These are phyloP conservation scores for Syzygium grande DNA, from an alignment of 345 rosid species.

Conservation along the genomic window DNA sequence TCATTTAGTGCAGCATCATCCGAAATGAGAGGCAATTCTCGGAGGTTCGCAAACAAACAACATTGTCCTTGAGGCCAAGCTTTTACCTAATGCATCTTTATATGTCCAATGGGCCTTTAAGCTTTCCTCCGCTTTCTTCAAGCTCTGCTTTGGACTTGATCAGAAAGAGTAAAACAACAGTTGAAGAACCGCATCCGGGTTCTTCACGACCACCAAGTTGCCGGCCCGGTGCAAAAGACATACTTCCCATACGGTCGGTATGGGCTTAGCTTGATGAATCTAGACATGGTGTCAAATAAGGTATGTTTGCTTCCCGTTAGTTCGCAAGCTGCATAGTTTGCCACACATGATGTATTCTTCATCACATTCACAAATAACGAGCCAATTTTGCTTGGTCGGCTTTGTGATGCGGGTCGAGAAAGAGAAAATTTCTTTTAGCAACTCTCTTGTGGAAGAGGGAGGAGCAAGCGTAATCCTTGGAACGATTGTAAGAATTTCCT, in stretches of 20 bases:
- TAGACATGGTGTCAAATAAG: conserved; percentile 39
- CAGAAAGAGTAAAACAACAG: neutral
- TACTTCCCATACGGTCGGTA: conserved; percentile 24
- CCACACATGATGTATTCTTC: conserved; percentile 44
- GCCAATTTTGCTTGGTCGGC: neutral
- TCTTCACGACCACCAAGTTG: neutral
- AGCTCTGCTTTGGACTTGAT: neutral
- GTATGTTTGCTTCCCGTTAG: conserved; percentile 54
- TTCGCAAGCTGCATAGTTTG: conserved; percentile 46
- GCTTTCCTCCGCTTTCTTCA: neutral
- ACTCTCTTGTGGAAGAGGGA: conserved; percentile 17
- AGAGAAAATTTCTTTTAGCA: conserved; percentile 18
- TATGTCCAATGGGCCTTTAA: neutral
- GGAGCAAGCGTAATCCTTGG: conserved; percentile 65
- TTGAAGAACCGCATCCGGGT: conserved; percentile 1
- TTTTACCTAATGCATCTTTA: neutral
- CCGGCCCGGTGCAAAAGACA: neutral
- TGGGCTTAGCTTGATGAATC: conserved; percentile 58
- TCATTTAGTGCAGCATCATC: conserved; percentile 25
- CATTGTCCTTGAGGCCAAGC: too few species aligned
- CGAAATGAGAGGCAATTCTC: conserved; percentile 23
- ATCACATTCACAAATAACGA: conserved; percentile 18
- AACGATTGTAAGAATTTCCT: too few species aligned
- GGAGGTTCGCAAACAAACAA: conserved; percentile 16
- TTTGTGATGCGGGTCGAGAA: neutral